A percentile compares a stretch with the other conserved stretches of the same genome.
phyloP scores from a whole-genome alignment of 306 rosid species.

The Alnus glutinosa region DNA sequence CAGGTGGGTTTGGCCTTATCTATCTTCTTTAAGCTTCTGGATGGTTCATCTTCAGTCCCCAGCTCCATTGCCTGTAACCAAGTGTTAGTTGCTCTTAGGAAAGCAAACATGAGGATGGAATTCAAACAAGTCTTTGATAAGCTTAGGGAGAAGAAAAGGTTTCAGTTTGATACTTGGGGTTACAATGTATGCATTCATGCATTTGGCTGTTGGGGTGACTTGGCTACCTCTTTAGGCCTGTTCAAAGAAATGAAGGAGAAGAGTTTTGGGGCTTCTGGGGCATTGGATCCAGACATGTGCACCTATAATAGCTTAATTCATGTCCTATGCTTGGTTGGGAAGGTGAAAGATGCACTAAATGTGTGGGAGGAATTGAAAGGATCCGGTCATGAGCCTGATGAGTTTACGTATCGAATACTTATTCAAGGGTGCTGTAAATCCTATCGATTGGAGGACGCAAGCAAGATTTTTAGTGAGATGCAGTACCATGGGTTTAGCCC shows the following conservation, averaged over 20 bases:
- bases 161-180: conserved; percentile 54
- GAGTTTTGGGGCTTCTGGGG: conserved; percentile 31
- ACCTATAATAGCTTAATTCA: conserved; percentile 75
- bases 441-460: conserved; percentile 60
- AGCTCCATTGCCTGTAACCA: conserved; percentile 53
- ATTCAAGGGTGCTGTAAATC: conserved; percentile 73
- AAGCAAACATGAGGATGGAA: conserved; percentile 59
- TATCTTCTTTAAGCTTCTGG: conserved; percentile 53
- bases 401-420: conserved; percentile 57
- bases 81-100: conserved; percentile 64
- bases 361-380: conserved; percentile 78
- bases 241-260: conserved; percentile 67
- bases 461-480: conserved; percentile 63
- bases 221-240: conserved; percentile 54
- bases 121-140: conserved; percentile 55
- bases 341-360: conserved; percentile 62
- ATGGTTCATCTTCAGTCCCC: conserved; percentile 23
- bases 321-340: conserved; percentile 71
- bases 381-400: conserved; percentile 72
- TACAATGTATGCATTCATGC: conserved; percentile 77
- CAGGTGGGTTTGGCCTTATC: conserved; percentile 67
- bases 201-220: conserved; percentile 87
- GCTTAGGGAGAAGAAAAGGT: conserved; percentile 45
- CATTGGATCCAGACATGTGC: conserved; percentile 63
- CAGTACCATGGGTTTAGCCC: conserved; percentile 55